Evolutionary conservation across 2,329 filamentous ascomycete species (phyloP), one percentile per base, ranked within the genome.

Genomic region (Periconia sp.): DNA sequence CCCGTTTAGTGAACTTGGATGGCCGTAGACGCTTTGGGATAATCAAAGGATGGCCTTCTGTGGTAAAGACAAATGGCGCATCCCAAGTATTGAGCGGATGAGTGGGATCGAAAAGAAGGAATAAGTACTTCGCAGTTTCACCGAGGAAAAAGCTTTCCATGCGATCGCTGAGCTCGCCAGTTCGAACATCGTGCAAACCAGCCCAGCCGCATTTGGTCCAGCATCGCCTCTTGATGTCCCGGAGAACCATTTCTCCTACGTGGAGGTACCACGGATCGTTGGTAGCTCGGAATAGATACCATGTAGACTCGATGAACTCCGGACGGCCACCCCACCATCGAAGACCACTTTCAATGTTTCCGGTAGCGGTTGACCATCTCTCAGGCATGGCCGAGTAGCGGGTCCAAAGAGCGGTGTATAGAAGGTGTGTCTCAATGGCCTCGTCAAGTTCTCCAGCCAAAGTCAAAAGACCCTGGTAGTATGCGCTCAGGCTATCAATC

Each of bases 91-190:
- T 97, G 29, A 99, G 74, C 0, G 92, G 90, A 70, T 97, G 94
- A 11, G 85, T 80, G 4, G 85, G 80, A 54, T 95, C 89, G 68
- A 95, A 97, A 2, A 97, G 81, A 40, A 99, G 75, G 67, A 95
- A 97, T 50, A 99, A 77, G 68, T 99, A 99, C 70, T 97, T 96
- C 31, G 90, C 86, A 1, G 94, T 99, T 71, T 99, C 94, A 11
- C 94, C 92, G 1, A 99, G 79, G 63, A 97, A 97, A 78, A 97
- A 99, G 66, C 92, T 97, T 71, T 99, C 94, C 94, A 97, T 97
- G 23, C 94, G 87, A 66, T 99, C 92, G 56, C 83, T 89, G 70
- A 90, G 84, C 71, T 96, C 89, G 3, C 92, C 92, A n/a, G 65
- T 75, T 6, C 70, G 67, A 15, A 79, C 76, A 48, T 79, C 76